Percentiles rank a stretch among this genome's conserved stretches.
phyloP scores from a whole-genome alignment of 2,329 filamentous ascomycete species.

The Cadophora malorum region DNA sequence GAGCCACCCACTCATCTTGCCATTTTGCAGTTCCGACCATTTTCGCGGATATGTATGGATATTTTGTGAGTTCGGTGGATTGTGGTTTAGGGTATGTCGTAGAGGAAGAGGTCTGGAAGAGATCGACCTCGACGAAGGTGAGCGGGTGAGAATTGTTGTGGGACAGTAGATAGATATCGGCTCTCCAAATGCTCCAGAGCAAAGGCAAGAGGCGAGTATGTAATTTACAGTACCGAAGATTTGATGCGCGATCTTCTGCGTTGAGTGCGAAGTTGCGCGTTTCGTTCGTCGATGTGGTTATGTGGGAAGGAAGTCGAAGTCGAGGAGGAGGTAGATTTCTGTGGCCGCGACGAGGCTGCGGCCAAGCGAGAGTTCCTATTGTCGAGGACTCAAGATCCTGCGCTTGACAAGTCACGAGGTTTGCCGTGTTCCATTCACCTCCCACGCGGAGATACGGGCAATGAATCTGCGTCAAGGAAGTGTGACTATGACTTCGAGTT shows the following conservation, averaged over 20 bases:
- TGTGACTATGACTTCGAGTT: not conserved
- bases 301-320: slow-evolving; percentile 3
- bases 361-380: slow-evolving; percentile 7
- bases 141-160: slow-evolving; percentile 1
- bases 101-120: not conserved
- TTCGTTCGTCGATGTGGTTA: slow-evolving; percentile 6
- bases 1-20: not conserved
- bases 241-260: not conserved
- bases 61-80: not conserved
- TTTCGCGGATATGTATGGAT: not conserved
- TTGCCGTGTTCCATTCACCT: not conserved
- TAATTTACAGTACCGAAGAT: not conserved
- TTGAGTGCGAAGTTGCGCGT: not conserved
- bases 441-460: not conserved
- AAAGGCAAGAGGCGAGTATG: slow-evolving; percentile 1
- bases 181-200: slow-evolving; percentile 4
- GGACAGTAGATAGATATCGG: slow-evolving; percentile 12
- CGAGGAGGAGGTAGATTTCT: not conserved
- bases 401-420: slow-evolving; percentile 9
- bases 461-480: not conserved
- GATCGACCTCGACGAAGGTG: slow-evolving; percentile 4
- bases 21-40: slow-evolving; percentile 17
- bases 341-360: slow-evolving; percentile 1
- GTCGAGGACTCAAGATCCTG: slow-evolving; percentile 11
- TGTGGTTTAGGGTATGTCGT: not conserved